Evolutionary conservation across 345 rosid species (phyloP).

Genomic region (Citrus glauca): DNA sequence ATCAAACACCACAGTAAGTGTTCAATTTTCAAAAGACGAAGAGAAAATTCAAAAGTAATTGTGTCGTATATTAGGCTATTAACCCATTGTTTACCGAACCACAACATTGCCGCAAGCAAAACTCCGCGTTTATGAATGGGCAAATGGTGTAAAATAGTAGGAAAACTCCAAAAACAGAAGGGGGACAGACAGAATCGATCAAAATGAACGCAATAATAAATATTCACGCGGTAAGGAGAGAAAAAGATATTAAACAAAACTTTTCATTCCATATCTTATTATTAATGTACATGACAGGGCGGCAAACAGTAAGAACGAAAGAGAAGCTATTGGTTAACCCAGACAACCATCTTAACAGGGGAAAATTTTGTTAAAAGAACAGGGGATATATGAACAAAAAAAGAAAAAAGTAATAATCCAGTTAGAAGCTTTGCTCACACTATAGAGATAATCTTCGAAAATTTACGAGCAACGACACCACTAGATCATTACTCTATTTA

Average conservation of each 20-base stretch:
- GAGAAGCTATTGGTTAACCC: background rate
- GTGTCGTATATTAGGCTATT: background rate
- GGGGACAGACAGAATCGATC: no score
- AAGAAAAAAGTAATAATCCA: background rate
- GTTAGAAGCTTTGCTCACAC: background rate
- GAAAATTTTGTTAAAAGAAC: conserved; percentile 8
- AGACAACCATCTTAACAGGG: conserved; percentile 5
- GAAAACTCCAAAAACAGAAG: background rate
- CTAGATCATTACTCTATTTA: conserved; percentile 9
- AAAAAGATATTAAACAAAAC: conserved; percentile 6
- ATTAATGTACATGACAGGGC: conserved; percentile 28
- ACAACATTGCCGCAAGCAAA: background rate
- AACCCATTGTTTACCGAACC: background rate
- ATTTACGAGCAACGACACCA: background rate
- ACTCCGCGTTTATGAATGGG: background rate
- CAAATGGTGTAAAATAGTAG: background rate
- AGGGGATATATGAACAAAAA: background rate
- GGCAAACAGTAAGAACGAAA: conserved; percentile 4
- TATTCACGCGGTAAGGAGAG: no score
- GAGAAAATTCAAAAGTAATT: background rate
- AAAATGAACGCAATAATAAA: background rate
- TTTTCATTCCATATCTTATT: conserved; percentile 25
- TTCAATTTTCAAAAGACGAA: background rate
- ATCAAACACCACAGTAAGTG: background rate
- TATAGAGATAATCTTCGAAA: background rate